Evolutionary conservation across 2,329 filamentous ascomycete genomes (phyloP).

Genomic region (Penicillium janthinellum): DNA sequence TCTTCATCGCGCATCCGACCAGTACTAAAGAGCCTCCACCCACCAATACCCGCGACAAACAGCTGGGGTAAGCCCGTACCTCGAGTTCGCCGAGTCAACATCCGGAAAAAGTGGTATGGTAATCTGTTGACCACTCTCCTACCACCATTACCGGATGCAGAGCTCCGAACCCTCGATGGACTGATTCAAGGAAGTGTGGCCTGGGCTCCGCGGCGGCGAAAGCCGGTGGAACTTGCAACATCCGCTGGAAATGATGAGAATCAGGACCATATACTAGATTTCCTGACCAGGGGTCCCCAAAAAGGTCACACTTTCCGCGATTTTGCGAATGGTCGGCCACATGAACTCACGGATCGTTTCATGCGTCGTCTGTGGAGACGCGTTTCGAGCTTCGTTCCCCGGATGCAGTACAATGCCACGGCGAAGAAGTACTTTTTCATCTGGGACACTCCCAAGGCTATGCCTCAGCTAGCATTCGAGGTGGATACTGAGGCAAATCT

Average conservation of each 20-base stretch:
- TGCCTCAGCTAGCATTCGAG: constrained; percentile 16
- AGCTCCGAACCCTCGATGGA: constrained; percentile 38
- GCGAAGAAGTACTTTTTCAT: constrained; percentile 29
- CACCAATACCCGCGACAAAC: constrained; percentile 38
- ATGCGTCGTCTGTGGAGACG: constrained; percentile 43
- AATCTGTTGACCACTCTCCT: constrained; percentile 33
- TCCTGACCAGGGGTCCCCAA: constrained; percentile 40
- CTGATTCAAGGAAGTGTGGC: constrained; percentile 35
- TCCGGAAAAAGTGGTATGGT: constrained; percentile 43
- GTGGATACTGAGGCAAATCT: constrained; percentile 11
- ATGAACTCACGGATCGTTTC: constrained; percentile 42
- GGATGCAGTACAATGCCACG: constrained; percentile 25
- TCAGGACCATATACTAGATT: constrained; percentile 25
- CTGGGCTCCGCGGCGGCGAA: constrained; percentile 35
- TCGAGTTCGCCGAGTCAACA: constrained; percentile 35
- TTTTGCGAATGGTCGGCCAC: constrained; percentile 42
- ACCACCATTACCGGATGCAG: constrained; percentile 43
- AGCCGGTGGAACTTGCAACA: constrained; percentile 14
- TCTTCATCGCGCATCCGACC: constrained; percentile 26
- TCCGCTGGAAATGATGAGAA: background rate
- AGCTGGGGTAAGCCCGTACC: constrained; percentile 40
- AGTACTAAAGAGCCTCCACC: constrained; percentile 29
- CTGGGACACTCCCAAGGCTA: constrained; percentile 32
- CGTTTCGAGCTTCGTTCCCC: constrained; percentile 38
- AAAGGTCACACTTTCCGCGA: constrained; percentile 38